These are phyloP conservation scores for Spathaspora sp. DNA, from an alignment of 1,139 yeast species.

Conservation along the genomic window DNA sequence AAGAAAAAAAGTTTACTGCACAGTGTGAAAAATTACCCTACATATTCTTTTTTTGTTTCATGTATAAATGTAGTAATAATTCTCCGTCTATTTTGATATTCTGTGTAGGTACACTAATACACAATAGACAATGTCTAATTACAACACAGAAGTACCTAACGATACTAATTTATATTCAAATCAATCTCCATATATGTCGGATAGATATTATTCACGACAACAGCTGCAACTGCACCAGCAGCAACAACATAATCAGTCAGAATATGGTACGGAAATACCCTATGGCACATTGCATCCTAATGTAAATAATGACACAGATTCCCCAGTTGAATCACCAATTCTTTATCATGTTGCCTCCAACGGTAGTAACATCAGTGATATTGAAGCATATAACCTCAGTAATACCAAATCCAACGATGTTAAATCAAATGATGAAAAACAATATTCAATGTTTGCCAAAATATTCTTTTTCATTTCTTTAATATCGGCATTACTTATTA, in stretches of 20 bases:
- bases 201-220: background rate
- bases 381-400: background rate
- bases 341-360: constrained; percentile 3
- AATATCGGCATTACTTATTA: constrained; percentile 28
- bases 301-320: constrained; percentile 6
- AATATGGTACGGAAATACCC: background rate
- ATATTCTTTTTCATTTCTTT: constrained; percentile 28
- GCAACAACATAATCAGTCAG: background rate
- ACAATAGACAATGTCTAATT: background rate
- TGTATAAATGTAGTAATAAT: background rate
- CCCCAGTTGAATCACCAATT: constrained; percentile 14
- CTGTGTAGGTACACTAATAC: background rate
- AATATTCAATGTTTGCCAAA: constrained; percentile 12
- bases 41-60: background rate
- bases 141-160: background rate
- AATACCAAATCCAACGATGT: background rate
- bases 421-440: constrained; percentile 3
- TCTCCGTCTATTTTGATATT: background rate
- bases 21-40: background rate
- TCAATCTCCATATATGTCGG: background rate
- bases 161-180: background rate
- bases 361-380: background rate
- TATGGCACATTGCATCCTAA: background rate
- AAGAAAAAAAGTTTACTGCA: background rate
- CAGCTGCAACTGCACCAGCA: background rate